Evolutionary conservation across 345 rosid genomes (phyloP), one percentile per base, ranked within the genome.

Genomic region (Firmiana major): DNA sequence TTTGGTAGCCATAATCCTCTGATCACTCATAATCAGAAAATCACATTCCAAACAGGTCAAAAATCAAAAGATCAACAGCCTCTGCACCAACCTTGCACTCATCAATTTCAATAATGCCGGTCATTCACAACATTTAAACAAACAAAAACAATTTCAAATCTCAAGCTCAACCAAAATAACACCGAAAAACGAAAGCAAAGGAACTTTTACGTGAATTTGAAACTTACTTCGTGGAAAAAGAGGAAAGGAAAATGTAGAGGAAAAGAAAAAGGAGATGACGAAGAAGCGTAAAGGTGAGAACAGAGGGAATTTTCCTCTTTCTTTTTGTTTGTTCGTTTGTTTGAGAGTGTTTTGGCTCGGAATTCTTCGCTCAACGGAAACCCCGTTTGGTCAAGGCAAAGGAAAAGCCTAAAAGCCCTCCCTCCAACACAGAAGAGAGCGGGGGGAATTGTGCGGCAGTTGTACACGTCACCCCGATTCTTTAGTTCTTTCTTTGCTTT

Each of bases 401-500:
- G 28, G 63, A 67, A 59, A 45, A 26, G 75, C 78, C 79, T 77
- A 79, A 62, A 81, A 81, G 59, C 9, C 40, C 74, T 71, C 45
- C 62, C 75, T 31, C 75, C 75, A 6, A 31, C 51, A 51, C 60
- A 38, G 28, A 46, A 51, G 75, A 62, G 17, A 80, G 45, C 45
- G 77, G 40, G 77, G 59, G 68, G 31, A 51, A 67, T 75, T 54
- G 49, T 77, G 78, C 68, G 31, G 46, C 84, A 74, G 51, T 54
- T 85, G 82, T 81, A 57, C 91, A 86, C 90, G 89, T 88, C 92
- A 83, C 65, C 93, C 80, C 77, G 46, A 9, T 66, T 76, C 71
- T 72, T 70, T 74, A 82, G 65, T 45, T 26, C 69, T 79, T 31
- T 12, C 13, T 16, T 38, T 28, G 12, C 16, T 31, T 31, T 67